Evolutionary conservation across 805 yeast species (phyloP), one percentile per base, ranked within the genome.

Genomic region (Priceomyces carsonii): DNA sequence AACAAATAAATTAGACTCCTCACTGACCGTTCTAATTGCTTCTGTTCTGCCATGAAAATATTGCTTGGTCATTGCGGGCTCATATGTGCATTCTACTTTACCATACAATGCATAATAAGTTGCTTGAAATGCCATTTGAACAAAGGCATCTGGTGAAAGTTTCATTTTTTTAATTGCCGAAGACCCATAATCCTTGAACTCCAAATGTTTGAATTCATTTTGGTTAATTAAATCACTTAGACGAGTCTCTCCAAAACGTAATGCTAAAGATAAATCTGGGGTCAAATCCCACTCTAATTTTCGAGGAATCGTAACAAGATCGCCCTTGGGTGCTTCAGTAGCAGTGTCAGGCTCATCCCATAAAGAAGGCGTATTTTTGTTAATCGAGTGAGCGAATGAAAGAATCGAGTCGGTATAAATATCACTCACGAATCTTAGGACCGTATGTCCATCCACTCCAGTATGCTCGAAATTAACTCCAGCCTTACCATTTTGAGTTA

Each of bases 391-490:
- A 7, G 96, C 96, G 70, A 88, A 89, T 32, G 90, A 75, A 42
- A 89, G 66, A 35, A 89, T 87, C 1, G 95, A 83, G 57, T 89
- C 97, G 0, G 96, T 89, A 57, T 89, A 89, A 36, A 89, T 85
- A 59, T 89, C 96, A 25, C 88, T 79, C 9, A 88, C 95, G 66
- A 85, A 83, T 44, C 96, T 66, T 46, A 89, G 66, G 4, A 89
- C 95, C 0, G 97, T 89, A 59, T 89, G 96, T 38, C 97, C 97
- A 61, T 89, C 97, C 18, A 89, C 95, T 48, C 96, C 96, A 0
- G 97, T 85, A 54, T 89, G 93, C 53, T 89, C 97, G 55, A 89
- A 89, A 59, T 90, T 89, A 46, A 89, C 81, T 18, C 97, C 97
- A 2, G 93, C 96, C 59, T 85, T 85, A 16, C 95, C 95, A 59